These are phyloP conservation scores for Datura wrightii DNA, from an alignment of 257 asterid genomes.

Conservation along the genomic window DNA sequence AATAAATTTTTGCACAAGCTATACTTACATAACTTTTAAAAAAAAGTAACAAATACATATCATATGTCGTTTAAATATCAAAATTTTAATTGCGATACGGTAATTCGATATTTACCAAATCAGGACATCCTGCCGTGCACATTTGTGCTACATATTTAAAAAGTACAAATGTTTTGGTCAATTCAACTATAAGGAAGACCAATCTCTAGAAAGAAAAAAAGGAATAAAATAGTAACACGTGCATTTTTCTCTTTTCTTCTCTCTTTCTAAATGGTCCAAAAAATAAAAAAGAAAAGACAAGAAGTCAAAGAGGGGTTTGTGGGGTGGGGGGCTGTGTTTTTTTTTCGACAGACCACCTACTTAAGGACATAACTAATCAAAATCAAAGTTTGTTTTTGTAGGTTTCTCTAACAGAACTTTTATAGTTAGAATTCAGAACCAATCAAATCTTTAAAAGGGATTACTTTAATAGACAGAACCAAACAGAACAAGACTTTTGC, in stretches of 20 bases:
- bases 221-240: neutral
- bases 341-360: conserved; percentile 35
- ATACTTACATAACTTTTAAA: too few species aligned
- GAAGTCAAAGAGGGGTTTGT: neutral
- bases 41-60: too few species aligned
- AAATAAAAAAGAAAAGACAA: neutral
- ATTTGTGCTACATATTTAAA: neutral
- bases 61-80: too few species aligned
- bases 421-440: conserved; percentile 28
- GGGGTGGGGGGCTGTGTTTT: neutral
- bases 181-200: neutral
- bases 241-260: neutral
- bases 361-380: conserved; percentile 12
- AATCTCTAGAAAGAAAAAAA: neutral
- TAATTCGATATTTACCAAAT: too few species aligned
- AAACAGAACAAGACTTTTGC: conserved; percentile 25
- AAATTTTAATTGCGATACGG: too few species aligned
- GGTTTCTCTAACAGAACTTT: conserved; percentile 41
- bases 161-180: neutral
- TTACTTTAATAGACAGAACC: conserved; percentile 28
- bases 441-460: neutral
- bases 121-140: too few species aligned
- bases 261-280: neutral
- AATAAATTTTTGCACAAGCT: too few species aligned
- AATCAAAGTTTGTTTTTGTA: conserved; percentile 23